Percentiles rank a stretch among this genome's conserved stretches.
These are phyloP conservation scores for Stenogyne calaminthoides DNA, from an alignment of 305 asterid genomes.

Conservation along the genomic window DNA sequence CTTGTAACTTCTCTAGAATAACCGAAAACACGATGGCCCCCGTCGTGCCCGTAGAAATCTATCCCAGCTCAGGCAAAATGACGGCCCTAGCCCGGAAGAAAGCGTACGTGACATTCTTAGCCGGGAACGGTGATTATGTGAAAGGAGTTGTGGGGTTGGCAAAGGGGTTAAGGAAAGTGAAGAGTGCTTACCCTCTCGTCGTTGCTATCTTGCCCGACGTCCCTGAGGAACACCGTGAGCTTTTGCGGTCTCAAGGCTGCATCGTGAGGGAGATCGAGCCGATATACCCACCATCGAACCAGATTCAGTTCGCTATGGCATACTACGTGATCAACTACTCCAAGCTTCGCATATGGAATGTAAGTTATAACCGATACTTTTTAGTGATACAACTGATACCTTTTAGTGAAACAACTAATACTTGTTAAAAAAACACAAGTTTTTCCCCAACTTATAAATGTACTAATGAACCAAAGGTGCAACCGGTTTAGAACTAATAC, in stretches of 20 bases:
- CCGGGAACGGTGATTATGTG: constrained; percentile 44
- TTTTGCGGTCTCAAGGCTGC: constrained; percentile 40
- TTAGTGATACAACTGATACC: background rate
- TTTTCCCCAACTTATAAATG: too few relatives aligned
- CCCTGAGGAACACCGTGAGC: constrained; percentile 45
- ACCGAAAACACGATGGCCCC: constrained; percentile 31
- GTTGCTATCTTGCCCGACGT: constrained; percentile 47
- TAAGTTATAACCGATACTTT: constrained; percentile 18
- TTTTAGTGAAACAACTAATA: background rate
- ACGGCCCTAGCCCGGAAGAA: constrained; percentile 13
- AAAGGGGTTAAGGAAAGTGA: constrained; percentile 44
- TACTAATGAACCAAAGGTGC: too few relatives aligned
- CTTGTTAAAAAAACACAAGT: too few relatives aligned
- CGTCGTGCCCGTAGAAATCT: constrained; percentile 12
- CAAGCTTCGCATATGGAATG: constrained; percentile 48
- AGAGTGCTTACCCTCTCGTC: constrained; percentile 42
- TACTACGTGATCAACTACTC: constrained; percentile 48
- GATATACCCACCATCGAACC: constrained; percentile 36
- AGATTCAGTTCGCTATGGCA: constrained; percentile 43
- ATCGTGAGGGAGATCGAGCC: constrained; percentile 42
- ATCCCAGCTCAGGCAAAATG: constrained; percentile 25
- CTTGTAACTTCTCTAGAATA: background rate
- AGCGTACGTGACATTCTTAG: constrained; percentile 46
- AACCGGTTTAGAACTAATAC: too few relatives aligned
- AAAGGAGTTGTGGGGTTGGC: constrained; percentile 47